Evolutionary conservation across 2,329 filamentous ascomycete species (phyloP).

Genomic region (Microcyclosporella mali): DNA sequence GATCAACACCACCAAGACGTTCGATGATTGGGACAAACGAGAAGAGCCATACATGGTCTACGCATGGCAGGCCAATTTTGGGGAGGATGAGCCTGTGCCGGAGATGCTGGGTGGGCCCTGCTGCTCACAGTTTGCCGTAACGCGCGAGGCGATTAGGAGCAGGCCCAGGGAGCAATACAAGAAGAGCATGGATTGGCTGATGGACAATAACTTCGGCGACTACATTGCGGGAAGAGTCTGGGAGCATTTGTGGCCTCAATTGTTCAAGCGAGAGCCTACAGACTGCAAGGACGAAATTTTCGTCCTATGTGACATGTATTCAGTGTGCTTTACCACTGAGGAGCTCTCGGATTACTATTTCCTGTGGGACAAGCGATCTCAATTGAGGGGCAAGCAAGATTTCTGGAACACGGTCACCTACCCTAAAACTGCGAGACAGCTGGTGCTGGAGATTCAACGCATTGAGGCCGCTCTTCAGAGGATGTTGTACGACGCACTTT

Average conservation of each 20-base stretch:
- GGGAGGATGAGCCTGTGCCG: slow-evolving; percentile 9
- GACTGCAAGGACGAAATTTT: not conserved
- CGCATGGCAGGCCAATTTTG: slow-evolving; percentile 12
- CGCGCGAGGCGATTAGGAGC: slow-evolving; percentile 7
- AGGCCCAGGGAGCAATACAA: slow-evolving; percentile 13
- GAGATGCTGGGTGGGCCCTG: slow-evolving; percentile 13
- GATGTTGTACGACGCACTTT: too few species aligned
- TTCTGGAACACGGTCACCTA: too few species aligned
- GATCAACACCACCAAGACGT: slow-evolving; percentile 14
- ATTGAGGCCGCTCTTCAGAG: too few species aligned
- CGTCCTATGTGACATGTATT: not conserved
- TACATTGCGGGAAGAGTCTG: slow-evolving; percentile 10
- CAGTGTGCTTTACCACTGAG: not conserved
- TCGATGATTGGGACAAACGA: slow-evolving; percentile 6
- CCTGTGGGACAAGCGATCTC: too few species aligned
- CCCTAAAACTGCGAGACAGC: too few species aligned
- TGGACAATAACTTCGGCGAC: slow-evolving; percentile 10
- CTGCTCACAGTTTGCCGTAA: slow-evolving; percentile 18
- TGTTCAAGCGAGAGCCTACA: not conserved
- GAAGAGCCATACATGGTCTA: slow-evolving; percentile 16
- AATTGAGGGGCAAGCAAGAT: too few species aligned
- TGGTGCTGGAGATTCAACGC: too few species aligned
- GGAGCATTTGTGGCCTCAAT: slow-evolving; percentile 16
- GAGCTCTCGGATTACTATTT: not conserved
- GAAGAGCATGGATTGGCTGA: slow-evolving; percentile 10